Evolutionary conservation across 306 rosid species (phyloP).

Genomic region (Lathyrus oleraceus): DNA sequence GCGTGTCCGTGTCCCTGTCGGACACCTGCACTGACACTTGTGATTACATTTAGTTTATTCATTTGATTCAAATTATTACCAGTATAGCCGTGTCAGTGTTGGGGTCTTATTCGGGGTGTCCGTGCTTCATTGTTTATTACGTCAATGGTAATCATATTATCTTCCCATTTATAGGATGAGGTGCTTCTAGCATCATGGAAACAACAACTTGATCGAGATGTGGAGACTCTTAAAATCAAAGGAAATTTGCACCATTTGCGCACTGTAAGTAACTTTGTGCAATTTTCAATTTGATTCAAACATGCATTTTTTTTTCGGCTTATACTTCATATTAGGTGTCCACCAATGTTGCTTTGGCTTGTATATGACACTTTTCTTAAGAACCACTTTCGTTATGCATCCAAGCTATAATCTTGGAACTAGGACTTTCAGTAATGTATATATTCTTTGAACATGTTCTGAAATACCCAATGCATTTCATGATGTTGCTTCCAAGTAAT

Average conservation of each 20-base stretch:
- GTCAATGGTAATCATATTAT: not conserved
- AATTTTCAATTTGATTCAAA: constrained; percentile 4
- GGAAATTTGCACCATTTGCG: constrained; percentile 82
- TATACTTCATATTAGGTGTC: constrained; percentile 7
- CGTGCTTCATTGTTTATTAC: too few relatives aligned
- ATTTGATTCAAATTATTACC: too few relatives aligned
- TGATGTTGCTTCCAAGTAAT: not conserved
- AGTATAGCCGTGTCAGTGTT: too few relatives aligned
- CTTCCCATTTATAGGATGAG: constrained; percentile 70
- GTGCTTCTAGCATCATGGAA: constrained; percentile 90
- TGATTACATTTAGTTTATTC: too few relatives aligned
- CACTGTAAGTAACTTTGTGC: constrained; percentile 52
- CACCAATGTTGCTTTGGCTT: not conserved
- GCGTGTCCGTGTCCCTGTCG: too few relatives aligned
- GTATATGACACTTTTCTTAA: constrained; percentile 2
- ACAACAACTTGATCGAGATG: constrained; percentile 84
- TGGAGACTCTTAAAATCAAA: constrained; percentile 91
- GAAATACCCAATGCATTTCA: not conserved
- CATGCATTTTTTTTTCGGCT: not conserved
- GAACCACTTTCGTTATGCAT: constrained; percentile 10
- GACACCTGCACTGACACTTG: too few relatives aligned
- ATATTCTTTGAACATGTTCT: constrained; percentile 15
- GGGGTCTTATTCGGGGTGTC: too few relatives aligned
- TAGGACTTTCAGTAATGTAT: constrained; percentile 18
- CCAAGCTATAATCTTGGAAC: not conserved